These are phyloP conservation scores for Saturnispora halmiae DNA, from an alignment of 805 yeast genomes.

Conservation along the genomic window DNA sequence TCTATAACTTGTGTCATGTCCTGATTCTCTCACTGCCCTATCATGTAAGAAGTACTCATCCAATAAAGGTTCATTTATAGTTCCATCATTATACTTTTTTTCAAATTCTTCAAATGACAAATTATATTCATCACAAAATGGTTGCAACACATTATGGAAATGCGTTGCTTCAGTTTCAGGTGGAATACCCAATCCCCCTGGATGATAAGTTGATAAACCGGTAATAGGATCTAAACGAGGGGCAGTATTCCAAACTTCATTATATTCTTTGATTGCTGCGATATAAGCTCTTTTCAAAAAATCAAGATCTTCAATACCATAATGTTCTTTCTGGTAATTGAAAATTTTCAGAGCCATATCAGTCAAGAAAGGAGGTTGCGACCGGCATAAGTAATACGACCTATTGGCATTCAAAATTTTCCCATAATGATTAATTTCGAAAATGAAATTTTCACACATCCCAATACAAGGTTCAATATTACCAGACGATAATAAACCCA, in stretches of 20 bases:
- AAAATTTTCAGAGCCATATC: conserved; percentile 78
- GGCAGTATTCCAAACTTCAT: conserved; percentile 62
- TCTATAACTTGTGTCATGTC: conserved; percentile 90
- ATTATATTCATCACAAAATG: conserved; percentile 57
- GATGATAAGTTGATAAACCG: conserved; percentile 83
- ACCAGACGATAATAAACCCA: conserved; percentile 67
- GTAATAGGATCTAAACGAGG: conserved; percentile 70
- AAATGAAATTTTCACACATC: conserved; percentile 86
- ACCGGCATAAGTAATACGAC: conserved; percentile 79
- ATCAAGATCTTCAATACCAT: conserved; percentile 41
- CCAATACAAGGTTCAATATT: conserved; percentile 69
- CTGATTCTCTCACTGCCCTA: conserved; percentile 91
- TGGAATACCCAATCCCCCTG: conserved; percentile 87
- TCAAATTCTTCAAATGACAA: conserved; percentile 55
- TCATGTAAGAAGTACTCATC: conserved; percentile 88
- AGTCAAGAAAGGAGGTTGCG: conserved; percentile 95
- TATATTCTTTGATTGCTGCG: conserved; percentile 84
- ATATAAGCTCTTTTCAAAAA: conserved; percentile 54
- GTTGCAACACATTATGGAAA: conserved; percentile 60
- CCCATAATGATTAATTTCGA: conserved; percentile 84
- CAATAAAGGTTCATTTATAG: conserved; percentile 64
- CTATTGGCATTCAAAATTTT: conserved; percentile 91
- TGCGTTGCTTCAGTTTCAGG: conserved; percentile 94
- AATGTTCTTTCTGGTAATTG: conserved; percentile 37
- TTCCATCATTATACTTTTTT: conserved; percentile 55